Percentiles rank a stretch among this genome's conserved stretches.
These are phyloP conservation scores for Epicoccum sorghinum DNA, from an alignment of 2,329 filamentous ascomycete species.

Conservation along the genomic window DNA sequence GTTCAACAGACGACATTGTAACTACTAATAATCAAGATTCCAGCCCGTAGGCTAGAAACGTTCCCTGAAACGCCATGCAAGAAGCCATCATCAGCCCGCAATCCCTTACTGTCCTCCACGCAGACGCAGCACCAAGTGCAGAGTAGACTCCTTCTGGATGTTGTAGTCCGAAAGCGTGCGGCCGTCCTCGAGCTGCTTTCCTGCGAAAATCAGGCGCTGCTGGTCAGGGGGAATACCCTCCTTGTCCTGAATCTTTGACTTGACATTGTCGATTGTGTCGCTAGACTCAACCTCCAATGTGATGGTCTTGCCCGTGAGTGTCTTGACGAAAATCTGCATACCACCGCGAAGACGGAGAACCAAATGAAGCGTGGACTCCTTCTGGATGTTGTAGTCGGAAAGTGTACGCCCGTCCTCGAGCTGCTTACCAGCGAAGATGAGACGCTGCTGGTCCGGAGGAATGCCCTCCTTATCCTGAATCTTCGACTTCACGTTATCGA, in stretches of 20 bases:
- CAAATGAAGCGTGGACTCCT: slow-evolving; percentile 84
- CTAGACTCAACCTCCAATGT: slow-evolving; percentile 88
- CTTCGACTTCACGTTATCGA: slow-evolving; percentile 96
- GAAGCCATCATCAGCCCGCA: slow-evolving; percentile 24
- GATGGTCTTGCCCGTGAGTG: slow-evolving; percentile 83
- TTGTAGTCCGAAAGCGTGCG: slow-evolving; percentile 94
- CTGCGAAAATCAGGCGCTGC: slow-evolving; percentile 90
- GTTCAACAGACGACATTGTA: slow-evolving; percentile 24
- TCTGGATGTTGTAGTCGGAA: slow-evolving; percentile 94
- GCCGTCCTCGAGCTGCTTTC: slow-evolving; percentile 92
- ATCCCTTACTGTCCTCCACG: slow-evolving; percentile 59
- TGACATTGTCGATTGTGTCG: slow-evolving; percentile 94
- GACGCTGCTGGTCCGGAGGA: slow-evolving; percentile 91
- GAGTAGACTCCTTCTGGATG: slow-evolving; percentile 78
- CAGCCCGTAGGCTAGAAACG: slow-evolving; percentile 31
- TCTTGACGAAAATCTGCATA: slow-evolving; percentile 66
- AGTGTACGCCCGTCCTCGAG: slow-evolving; percentile 92
- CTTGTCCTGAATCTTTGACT: slow-evolving; percentile 80
- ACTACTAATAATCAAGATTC: slow-evolving; percentile 38
- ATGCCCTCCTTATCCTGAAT: slow-evolving; percentile 99
- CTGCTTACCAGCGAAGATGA: slow-evolving; percentile 97
- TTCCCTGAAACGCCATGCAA: slow-evolving; percentile 41
- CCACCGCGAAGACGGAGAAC: slow-evolving; percentile 88
- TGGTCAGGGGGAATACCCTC: slow-evolving; percentile 92
- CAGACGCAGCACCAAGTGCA: slow-evolving; percentile 68